Percentiles rank a stretch among this genome's conserved stretches.
Conservation (phyloP, 352 stramenopile species). For the Globisporangium lucens region DNA sequence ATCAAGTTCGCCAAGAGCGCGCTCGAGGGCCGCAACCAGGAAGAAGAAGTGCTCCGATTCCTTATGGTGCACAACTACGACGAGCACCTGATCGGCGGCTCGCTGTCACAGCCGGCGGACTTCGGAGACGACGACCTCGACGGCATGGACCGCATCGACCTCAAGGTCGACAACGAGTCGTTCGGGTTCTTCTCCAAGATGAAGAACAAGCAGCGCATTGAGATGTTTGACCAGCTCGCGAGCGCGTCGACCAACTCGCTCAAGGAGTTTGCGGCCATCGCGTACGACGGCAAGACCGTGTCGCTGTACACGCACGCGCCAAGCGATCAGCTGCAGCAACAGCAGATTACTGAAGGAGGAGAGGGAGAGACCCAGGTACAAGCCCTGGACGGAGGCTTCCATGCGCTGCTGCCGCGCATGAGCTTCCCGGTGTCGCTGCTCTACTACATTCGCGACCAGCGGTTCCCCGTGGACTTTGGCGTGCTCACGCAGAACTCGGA, state of each 20-base stretch:
- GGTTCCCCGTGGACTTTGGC: conserved; percentile 74
- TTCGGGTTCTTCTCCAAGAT: conserved; percentile 33
- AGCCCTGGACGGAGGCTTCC: not conserved
- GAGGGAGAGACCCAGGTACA: not conserved
- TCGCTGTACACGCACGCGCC: conserved; percentile 53
- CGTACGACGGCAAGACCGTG: conserved; percentile 46
- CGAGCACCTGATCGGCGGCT: conserved; percentile 59
- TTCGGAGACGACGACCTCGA: conserved; percentile 52
- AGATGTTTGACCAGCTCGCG: conserved; percentile 55
- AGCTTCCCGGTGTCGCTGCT: conserved; percentile 71
- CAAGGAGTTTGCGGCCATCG: conserved; percentile 60
- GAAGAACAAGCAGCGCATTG: conserved; percentile 40
- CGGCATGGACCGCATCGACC: conserved; percentile 46
- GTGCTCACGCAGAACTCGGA: conserved; percentile 24
- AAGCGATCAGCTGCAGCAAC: conserved; percentile 12
- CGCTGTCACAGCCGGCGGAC: conserved; percentile 21
- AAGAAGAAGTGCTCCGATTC: conserved; percentile 55
- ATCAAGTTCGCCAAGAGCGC: conserved; percentile 44
- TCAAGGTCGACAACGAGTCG: conserved; percentile 50
- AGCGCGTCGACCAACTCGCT: conserved; percentile 17
- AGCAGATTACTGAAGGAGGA: conserved; percentile 8
- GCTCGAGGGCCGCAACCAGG: conserved; percentile 26
- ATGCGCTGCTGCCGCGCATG: conserved; percentile 33
- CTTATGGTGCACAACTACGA: conserved; percentile 77
- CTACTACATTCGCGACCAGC: conserved; percentile 73